Evolutionary conservation across 169 alveolate species (phyloP), one percentile per base, ranked within the genome.

Genomic region (Plasmodium reichenowi): DNA sequence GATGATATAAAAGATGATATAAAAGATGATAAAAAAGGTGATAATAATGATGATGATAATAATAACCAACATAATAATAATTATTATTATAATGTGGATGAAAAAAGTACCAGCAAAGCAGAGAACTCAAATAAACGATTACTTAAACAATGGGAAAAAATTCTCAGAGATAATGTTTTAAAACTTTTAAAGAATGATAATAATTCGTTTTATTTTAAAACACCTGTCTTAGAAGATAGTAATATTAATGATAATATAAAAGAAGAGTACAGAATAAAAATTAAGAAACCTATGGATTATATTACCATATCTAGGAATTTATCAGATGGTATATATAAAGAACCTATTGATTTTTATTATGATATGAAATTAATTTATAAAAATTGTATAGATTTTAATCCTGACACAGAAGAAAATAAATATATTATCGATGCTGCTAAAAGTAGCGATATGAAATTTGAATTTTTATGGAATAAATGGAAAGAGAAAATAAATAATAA

Each of bases 341-440:
- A 48, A 6, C 89, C 89, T 2, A 29, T 17, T 12, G 80, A 78
- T 12, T 50, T 66, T 24, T 63, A 78, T 70, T 9, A 8, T 12
- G 89, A 78, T 45, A 20, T 78, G 58, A 78, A 63, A 22, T 67
- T 78, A 58, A 78, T 78, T 1, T 78, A 29, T 78, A 68, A 78
- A 24, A 78, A 78, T 52, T 78, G 89, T 60, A 20, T 78, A 2
- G 78, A 50, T n/a, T 78, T 78, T 58, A 78, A 78, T 70, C 89
- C 89, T 0, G 89, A 66, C 10, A 78, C 52, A 13, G 4, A 22
- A 20, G 75, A 64, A 47, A 78, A 78, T 52, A 32, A 78, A 24
- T 78, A 78, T 59, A 78, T 78, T 2, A 66, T 78, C n/a, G 78
- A 63, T 0, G 89, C 89, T 22, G 89, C 89, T 20, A 78, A 66